Evolutionary conservation across 257 asterid genomes (phyloP).

Genomic region (Nicotiana attenuata): DNA sequence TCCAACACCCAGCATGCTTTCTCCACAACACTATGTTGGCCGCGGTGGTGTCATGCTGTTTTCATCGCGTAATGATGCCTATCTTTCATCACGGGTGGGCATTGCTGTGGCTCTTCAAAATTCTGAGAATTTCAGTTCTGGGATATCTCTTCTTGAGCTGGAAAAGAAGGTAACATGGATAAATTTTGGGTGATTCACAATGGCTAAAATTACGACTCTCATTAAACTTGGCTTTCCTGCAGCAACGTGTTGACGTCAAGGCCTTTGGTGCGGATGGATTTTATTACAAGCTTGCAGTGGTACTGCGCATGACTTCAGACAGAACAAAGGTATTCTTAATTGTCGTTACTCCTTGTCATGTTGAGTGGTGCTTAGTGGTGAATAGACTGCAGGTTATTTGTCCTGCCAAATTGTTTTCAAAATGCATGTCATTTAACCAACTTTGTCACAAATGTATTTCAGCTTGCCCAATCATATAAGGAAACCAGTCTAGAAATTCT

Average conservation of each 20-base stretch:
- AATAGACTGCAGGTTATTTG: not conserved
- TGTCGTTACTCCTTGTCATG: not conserved
- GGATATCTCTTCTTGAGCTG: conserved; percentile 93
- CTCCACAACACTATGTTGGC: conserved; percentile 96
- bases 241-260: conserved; percentile 90
- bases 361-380: not conserved
- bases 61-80: conserved; percentile 84
- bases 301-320: conserved; percentile 94
- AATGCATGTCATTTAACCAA: not conserved
- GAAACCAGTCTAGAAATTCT: not conserved
- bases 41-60: conserved; percentile 90
- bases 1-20: conserved; percentile 94
- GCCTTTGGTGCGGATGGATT: conserved; percentile 70
- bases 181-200: conserved; percentile 7
- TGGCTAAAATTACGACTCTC: conserved; percentile 3
- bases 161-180: conserved; percentile 79
- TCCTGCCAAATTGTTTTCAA: not conserved
- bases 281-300: conserved; percentile 92
- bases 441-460: not conserved
- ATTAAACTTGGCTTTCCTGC: conserved; percentile 25
- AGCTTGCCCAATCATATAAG: not conserved
- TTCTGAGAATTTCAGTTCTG: conserved; percentile 78
- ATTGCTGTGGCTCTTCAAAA: conserved; percentile 79
- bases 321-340: conserved; percentile 77
- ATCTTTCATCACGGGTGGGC: conserved; percentile 91